These are phyloP conservation scores for Orbilia oligospora DNA, from an alignment of 2,329 filamentous ascomycete species.

Conservation along the genomic window DNA sequence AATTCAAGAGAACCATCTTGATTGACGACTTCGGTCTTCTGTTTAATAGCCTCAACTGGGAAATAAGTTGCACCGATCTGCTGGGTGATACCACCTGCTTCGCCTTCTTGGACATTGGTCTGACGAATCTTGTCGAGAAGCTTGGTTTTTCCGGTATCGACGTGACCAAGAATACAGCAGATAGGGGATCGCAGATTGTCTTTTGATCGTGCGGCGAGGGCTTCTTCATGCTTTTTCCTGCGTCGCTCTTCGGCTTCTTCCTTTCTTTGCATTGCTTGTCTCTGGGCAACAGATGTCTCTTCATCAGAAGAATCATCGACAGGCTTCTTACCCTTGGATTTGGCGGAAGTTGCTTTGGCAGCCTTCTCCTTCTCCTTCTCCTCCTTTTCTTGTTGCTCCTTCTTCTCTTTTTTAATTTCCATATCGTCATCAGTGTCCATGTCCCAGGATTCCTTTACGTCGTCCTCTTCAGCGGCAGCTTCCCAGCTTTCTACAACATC, in stretches of 20 bases:
- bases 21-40: conserved; percentile 96
- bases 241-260: conserved; percentile 89
- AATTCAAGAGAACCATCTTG: conserved; percentile 90
- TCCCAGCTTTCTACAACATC: conserved; percentile 85
- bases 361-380: conserved; percentile 55
- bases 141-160: conserved; percentile 99
- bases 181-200: conserved; percentile 97
- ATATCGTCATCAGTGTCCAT: conserved; percentile 81
- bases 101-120: conserved; percentile 98
- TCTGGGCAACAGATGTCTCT: conserved; percentile 79
- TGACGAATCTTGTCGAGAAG: conserved; percentile 97
- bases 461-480: conserved; percentile 77
- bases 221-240: conserved; percentile 91
- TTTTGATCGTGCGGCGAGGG: conserved; percentile 88
- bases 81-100: conserved; percentile 99
- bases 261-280: conserved; percentile 82
- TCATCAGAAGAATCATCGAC: conserved; percentile 77
- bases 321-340: conserved; percentile 65
- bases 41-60: conserved; percentile 89
- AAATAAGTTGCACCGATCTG: conserved; percentile 99
- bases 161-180: conserved; percentile 99
- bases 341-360: conserved; percentile 38
- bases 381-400: conserved; percentile 62
- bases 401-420: conserved; percentile 64
- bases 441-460: conserved; percentile 96